Evolutionary conservation across 306 rosid species (phyloP).

Genomic region (Oemleria cerasiformis): DNA sequence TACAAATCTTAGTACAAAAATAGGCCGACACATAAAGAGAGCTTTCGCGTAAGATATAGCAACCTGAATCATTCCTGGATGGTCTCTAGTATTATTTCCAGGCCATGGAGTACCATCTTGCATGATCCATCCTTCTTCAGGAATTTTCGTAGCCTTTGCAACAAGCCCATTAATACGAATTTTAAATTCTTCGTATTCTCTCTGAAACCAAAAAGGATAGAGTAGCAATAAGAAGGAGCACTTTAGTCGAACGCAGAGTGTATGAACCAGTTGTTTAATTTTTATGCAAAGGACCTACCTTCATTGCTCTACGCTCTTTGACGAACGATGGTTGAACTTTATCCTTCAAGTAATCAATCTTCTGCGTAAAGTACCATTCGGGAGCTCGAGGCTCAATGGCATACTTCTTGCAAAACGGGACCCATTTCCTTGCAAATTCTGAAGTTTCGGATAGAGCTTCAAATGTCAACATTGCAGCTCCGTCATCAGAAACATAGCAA

Average conservation of each 20-base stretch:
- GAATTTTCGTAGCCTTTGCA: constrained; percentile 77
- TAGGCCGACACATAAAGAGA: background rate
- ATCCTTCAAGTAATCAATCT: constrained; percentile 93
- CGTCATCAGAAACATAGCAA: constrained; percentile 97
- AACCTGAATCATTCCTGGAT: constrained; percentile 99
- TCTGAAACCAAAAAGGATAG: constrained; percentile 40
- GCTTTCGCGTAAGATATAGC: constrained; percentile 25
- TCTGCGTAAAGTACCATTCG: constrained; percentile 93
- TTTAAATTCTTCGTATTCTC: constrained; percentile 97
- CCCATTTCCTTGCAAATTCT: constrained; percentile 93
- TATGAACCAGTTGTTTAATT: background rate
- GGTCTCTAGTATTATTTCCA: constrained; percentile 97
- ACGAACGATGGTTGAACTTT: constrained; percentile 92
- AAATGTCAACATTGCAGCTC: constrained; percentile 97
- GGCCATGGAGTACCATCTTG: constrained; percentile 99
- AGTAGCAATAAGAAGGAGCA: constrained; percentile 20
- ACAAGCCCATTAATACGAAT: constrained; percentile 82
- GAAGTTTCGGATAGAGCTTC: constrained; percentile 93
- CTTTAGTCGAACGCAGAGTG: background rate
- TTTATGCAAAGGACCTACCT: constrained; percentile 45
- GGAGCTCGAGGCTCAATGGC: constrained; percentile 96
- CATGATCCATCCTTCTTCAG: constrained; percentile 98
- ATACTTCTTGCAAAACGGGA: constrained; percentile 82
- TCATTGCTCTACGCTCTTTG: constrained; percentile 97
- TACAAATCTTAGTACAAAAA: constrained; percentile 14